Conservation (phyloP, 345 rosid species). For the Ailanthus altissimus region DNA sequence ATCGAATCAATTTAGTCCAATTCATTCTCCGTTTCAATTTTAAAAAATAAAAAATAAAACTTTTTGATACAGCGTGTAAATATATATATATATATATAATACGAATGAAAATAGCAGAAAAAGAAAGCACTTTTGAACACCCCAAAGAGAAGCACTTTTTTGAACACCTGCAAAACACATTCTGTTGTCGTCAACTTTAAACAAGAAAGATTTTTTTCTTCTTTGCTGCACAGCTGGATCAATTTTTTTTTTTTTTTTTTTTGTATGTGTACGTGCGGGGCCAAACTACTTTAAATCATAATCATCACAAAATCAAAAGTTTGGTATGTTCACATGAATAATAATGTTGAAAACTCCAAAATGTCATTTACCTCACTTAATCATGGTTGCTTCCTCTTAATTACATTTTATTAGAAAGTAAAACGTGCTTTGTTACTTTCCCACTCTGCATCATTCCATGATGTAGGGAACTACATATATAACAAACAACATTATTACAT, state of each 20-base stretch:
- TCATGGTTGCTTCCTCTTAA: not conserved
- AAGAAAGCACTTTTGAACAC: no score
- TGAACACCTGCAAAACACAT: not conserved
- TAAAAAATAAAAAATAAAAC: no score
- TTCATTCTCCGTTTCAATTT: no score
- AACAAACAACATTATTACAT: no score
- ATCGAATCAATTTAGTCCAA: no score
- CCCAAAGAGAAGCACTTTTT: not conserved
- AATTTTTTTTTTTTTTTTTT: not conserved
- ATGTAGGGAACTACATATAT: no score
- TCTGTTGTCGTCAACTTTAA: not conserved
- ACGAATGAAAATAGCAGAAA: no score
- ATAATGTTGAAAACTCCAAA: not conserved
- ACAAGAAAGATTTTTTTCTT: not conserved
- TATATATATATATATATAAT: no score
- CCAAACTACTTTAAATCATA: not conserved
- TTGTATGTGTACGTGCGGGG: not conserved
- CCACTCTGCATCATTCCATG: not conserved
- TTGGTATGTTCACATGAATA: not conserved
- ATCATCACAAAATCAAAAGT: no score
- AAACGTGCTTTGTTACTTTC: not conserved
- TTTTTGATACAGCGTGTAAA: no score
- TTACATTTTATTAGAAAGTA: not conserved
- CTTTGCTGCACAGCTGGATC: conserved; percentile 3
- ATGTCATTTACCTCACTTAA: not conserved